Evolutionary conservation across 1,284 basidiomycete genomes (phyloP), one percentile per base, ranked within the genome.

Genomic region (Ceratobasidium theobromae): DNA sequence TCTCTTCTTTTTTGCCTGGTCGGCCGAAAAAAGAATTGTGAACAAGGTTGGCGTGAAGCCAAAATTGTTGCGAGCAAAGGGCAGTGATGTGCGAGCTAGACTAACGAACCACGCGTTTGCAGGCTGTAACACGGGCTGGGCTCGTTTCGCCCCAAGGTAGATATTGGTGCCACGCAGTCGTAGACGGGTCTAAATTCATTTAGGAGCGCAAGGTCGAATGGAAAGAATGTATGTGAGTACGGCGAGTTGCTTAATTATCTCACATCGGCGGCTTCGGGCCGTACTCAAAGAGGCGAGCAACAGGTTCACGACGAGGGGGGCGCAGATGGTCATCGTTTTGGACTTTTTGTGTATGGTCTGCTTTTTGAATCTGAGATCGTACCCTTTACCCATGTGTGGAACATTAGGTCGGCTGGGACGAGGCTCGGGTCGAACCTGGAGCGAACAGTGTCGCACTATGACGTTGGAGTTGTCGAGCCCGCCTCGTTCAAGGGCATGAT

Each of bases 311-410:
- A 27, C 25, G 18, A 62, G 38, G 48, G 58, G 58, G 48, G 40
- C 16, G 33, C 38, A 51, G 28, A 48, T 40, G 38, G 38, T 52
- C 48, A 28, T 35, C 35, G 38, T 28, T 64, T 64, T 64, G 23
- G 16, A 18, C 23, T 30, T 27, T 40, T 23, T 62, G 58, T 64
- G 51, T 64, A n/a, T 33, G 33, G 55, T n/a, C n/a, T 64, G 58
- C 58, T 64, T 64, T 64, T 64, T 64, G 58, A 64, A 64, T 64
- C 58, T 27, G 48, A 23, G 57, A 58, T 14, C 30, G 57, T 48
- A 25, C 45, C 48, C 48, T 52, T 35, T 64, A 35, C 32, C 48
- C 45, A 43, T 46, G n/a, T 30, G 9, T 48, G 38, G 55, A 30
- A n/a, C n/a, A n/a, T n/a, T n/a, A n/a, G n/a, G n/a, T n/a, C n/a